phyloP scores from a whole-genome alignment of 75 land plant genomes.

The Gnetum montanum region DNA sequence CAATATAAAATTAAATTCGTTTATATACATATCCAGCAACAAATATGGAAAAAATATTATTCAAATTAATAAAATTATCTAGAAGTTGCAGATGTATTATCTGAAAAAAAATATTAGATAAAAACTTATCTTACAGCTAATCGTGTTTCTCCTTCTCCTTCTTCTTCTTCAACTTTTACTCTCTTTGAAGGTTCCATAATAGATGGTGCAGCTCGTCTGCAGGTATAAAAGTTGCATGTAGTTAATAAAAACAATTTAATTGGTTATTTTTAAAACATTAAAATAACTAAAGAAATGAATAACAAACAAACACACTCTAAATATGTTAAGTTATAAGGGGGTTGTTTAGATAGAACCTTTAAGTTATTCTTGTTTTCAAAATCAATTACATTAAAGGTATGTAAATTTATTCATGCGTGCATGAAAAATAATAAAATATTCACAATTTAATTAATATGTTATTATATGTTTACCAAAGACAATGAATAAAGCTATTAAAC shows the following conservation, averaged over 20 bases:
- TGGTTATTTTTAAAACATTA: background rate
- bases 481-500: no score
- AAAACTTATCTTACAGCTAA: constrained; percentile 7
- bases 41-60: no score
- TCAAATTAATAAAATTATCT: no score
- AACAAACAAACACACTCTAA: background rate
- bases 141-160: constrained; percentile 5
- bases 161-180: constrained; percentile 7
- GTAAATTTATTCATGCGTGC: constrained; percentile 3
- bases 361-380: background rate
- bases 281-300: background rate
- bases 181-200: background rate
- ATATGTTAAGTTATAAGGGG: background rate
- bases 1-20: no score
- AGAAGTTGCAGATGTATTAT: no score
- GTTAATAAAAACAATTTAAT: background rate
- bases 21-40: no score
- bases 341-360: background rate
- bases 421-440: no score
- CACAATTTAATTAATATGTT: background rate
- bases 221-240: background rate
- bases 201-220: constrained; percentile 1
- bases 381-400: background rate
- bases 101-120: no score
- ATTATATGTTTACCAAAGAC: no score